These are phyloP conservation scores for Biancaea sappan DNA, from an alignment of 306 rosid species.

Conservation along the genomic window DNA sequence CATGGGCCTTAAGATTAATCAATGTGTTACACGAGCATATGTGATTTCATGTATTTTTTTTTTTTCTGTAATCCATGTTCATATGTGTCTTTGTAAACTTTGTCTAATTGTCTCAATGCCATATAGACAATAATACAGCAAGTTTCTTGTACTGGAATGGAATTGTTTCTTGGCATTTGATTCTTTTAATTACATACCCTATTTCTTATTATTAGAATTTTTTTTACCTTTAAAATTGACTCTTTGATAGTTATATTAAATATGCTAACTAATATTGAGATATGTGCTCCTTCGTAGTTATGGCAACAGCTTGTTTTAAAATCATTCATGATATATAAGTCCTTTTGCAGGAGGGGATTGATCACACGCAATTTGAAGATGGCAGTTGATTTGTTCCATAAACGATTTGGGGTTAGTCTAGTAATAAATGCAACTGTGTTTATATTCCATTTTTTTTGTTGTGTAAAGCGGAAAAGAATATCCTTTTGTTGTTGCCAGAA, in stretches of 20 bases:
- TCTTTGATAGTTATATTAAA: neutral
- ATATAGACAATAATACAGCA: neutral
- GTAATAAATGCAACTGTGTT: conserved; percentile 9
- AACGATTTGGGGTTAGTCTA: conserved; percentile 77
- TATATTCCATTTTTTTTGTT: neutral
- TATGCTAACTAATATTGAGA: neutral
- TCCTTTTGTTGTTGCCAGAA: neutral
- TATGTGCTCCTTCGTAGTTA: conserved; percentile 3
- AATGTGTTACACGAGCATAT: neutral
- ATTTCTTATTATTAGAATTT: neutral
- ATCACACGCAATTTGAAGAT: conserved; percentile 78
- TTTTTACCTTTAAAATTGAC: neutral
- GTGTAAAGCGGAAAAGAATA: neutral
- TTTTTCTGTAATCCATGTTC: neutral
- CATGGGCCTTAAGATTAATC: neutral
- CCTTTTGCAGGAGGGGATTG: conserved; percentile 69
- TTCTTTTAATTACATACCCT: neutral
- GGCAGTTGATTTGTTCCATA: conserved; percentile 81
- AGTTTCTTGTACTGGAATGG: neutral
- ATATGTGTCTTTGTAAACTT: neutral
- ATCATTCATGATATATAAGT: conserved; percentile 22
- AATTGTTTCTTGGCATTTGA: neutral
- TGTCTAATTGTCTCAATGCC: neutral
- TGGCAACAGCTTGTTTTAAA: neutral
- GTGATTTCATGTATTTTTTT: neutral